Base-by-base conservation (phyloP, 1,284 basidiomycete genomes). In the Cryptococcus sp. region DNA sequence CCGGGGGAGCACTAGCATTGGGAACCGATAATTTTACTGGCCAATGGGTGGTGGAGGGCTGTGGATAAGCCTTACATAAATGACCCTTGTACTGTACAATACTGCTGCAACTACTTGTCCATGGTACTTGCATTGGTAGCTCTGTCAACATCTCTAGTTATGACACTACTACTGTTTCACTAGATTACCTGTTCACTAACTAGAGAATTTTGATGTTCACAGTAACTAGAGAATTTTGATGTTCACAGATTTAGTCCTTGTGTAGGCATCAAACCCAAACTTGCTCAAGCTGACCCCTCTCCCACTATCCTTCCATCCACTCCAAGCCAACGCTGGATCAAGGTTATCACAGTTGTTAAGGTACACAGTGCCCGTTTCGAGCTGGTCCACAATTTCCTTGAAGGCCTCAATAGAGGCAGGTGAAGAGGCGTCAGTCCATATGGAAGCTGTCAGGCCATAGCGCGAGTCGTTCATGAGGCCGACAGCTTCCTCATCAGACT, bases 291-390 rank as follows among this genome's bases (percentile, higher is more conserved):
- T 91, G 60, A 95, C 79, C 2, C 93, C 93, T 23, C 91, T 80
- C 20, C 93, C 93, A 56, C 87, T 90, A 70, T 95, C 80, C 80
- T 96, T 96, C 52, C 91, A 87, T 0, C 93, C 93, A 0, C 87
- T 89, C 93, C 93, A 97, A 0, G 89, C 83, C 2, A 96, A 79
- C 1, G 91, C 91, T 4, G 93, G 92, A 70, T 95, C 92, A 44
- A 94, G 81, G 71, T 81, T 86, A 74, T 95, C 91, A 64, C 88
- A 89, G 82, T 88, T 81, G 78, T 96, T 96, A 66, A 93, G 74
- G 76, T 89, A 96, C 1, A 95, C 91, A 0, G 92, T 96, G 0
- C 93, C 93, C n/a, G 64, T 85, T 61, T 93, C 85, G 43, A 96
- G 75, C 61, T 84, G 82, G 56, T 88, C 85, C 0, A 81, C 84